Conservation (phyloP, 306 rosid genomes). For the Myrica gale region DNA sequence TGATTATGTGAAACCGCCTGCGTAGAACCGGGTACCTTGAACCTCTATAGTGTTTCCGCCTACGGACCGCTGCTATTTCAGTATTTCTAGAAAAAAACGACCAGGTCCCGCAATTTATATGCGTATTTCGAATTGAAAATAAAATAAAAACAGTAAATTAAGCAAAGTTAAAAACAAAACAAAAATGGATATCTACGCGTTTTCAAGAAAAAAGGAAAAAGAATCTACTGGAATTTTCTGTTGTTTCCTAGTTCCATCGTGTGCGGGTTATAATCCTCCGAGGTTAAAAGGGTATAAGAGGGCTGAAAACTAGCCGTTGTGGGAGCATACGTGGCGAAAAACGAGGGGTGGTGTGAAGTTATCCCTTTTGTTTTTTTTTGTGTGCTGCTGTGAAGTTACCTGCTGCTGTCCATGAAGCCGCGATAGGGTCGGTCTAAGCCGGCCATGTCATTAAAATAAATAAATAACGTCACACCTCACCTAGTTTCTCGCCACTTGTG, state of each 20-base stretch:
- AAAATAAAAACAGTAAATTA: neutral
- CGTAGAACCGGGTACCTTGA: too few species aligned
- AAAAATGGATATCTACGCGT: neutral
- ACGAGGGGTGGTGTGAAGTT: neutral
- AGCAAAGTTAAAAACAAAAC: neutral
- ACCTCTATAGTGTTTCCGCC: too few species aligned
- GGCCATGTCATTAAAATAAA: slow-evolving; percentile 34
- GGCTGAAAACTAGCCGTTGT: slow-evolving; percentile 70
- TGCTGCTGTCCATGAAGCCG: slow-evolving; percentile 28
- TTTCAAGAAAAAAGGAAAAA: neutral
- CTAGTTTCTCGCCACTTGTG: neutral
- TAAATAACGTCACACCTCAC: too few species aligned
- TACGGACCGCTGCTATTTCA: too few species aligned
- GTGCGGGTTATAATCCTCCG: slow-evolving; percentile 28
- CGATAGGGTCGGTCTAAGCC: slow-evolving; percentile 48
- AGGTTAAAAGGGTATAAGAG: slow-evolving; percentile 44
- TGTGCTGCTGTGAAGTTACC: slow-evolving; percentile 34
- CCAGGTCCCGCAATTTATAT: too few species aligned
- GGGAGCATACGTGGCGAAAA: slow-evolving; percentile 46
- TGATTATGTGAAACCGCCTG: too few species aligned
- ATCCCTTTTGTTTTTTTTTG: neutral
- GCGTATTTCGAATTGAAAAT: neutral
- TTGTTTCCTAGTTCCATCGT: neutral
- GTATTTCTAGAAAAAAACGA: too few species aligned
- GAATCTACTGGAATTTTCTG: slow-evolving; percentile 52